phyloP scores from a whole-genome alignment of 2,329 filamentous ascomycete species.

The Talaromyces sp. region DNA sequence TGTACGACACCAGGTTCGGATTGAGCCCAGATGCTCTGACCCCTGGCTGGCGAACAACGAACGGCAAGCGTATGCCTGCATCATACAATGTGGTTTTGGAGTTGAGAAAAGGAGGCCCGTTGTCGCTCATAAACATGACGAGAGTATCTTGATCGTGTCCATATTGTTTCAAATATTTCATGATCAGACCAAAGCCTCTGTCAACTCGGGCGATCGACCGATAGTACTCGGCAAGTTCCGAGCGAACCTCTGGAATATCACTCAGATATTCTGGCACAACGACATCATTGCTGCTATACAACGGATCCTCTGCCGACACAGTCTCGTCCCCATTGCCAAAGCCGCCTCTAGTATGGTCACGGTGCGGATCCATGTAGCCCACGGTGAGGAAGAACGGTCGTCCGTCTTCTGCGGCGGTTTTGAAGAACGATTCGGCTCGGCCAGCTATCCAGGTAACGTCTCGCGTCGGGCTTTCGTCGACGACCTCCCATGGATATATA shows the following conservation, averaged over 20 bases:
- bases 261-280: conserved; percentile 36
- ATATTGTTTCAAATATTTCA: conserved; percentile 29
- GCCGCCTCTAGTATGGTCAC: conserved; percentile 35
- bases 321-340: conserved; percentile 39
- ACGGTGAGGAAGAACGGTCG: conserved; percentile 43
- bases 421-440: conserved; percentile 34
- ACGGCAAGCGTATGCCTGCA: conserved; percentile 40
- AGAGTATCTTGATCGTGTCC: conserved; percentile 34
- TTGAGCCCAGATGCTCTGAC: conserved; percentile 23
- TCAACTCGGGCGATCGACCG: conserved; percentile 34
- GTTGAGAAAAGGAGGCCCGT: conserved; percentile 47
- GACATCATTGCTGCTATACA: conserved; percentile 29
- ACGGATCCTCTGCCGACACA: conserved; percentile 11
- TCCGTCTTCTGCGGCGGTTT: conserved; percentile 21
- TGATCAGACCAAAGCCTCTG: conserved; percentile 16
- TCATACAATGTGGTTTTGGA: conserved; percentile 49
- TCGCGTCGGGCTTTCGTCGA: conserved; percentile 36
- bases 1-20: conserved; percentile 41
- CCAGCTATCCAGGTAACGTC: conserved; percentile 40
- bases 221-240: conserved; percentile 42
- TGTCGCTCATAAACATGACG: conserved; percentile 46
- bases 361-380: conserved; percentile 44
- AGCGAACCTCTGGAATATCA: conserved; percentile 35
- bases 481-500: conserved; percentile 40
- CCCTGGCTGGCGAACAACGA: conserved; percentile 36